Base-by-base conservation (phyloP, 306 rosid species). In the Vicia sativa region DNA sequence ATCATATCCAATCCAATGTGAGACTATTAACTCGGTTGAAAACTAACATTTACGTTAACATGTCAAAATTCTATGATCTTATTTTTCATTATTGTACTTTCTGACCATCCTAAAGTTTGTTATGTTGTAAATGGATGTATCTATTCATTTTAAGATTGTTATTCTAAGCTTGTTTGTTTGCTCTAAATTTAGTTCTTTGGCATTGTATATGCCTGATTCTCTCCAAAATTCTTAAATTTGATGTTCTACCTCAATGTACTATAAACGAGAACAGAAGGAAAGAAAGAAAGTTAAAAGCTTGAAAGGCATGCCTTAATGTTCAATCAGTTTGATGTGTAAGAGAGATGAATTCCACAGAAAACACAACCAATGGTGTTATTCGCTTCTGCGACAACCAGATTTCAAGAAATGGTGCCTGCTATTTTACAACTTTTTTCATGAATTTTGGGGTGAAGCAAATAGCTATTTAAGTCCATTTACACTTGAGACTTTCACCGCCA, bases 401-500 rank as follows among this genome's bases (percentile, higher is more conserved):
- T 73, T 45, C 52, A 29, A 63, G 54, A 59, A 23, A 68, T 41
- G 26, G 9, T 56, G 59, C 67, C 57, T 41, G 57, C 62, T 45
- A 49, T 50, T 63, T 34, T 68, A 68, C 76, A 49, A 49, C 50
- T 63, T 15, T 67, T 57, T 63, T 77, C 55, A 68, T 16, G 71
- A 72, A 68, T 46, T 38, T 7, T 19, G 16, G 49, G 76, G 65
- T 67, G 79, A 77, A 56, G 59, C 62, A 68, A 63, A 77, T 50
- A 63, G 67, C 58, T 25, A 23, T 26, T 52, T 16, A 42, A 52
- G 56, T 67, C 62, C 58, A 77, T 69, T 46, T 77, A 63, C 76
- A 57, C 63, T 76, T 29, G 69, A 72, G 61, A 80, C 63, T 67
- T 80, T 41, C 60, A 67, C 73, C 69, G 41, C 19, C 73, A 76